Evolutionary conservation across 78 protist genomes (phyloP).

Genomic region (Dictyostelium capitatum): DNA sequence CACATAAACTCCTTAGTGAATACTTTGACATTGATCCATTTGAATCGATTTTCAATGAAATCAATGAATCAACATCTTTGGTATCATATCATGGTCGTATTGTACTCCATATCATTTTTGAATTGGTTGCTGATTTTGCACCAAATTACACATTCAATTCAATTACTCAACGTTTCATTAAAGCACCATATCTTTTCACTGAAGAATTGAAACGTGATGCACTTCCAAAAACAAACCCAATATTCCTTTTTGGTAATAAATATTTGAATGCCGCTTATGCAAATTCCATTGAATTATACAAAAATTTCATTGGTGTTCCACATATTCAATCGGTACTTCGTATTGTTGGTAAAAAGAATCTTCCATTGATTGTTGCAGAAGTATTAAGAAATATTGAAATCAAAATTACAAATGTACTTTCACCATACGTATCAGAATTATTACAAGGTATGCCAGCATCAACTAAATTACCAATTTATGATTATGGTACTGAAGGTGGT

Average conservation of each 20-base stretch:
- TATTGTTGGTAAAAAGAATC: slow-evolving; percentile 48
- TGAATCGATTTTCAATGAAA: slow-evolving; percentile 84
- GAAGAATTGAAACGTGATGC: slow-evolving; percentile 74
- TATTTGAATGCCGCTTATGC: slow-evolving; percentile 79
- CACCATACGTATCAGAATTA: slow-evolving; percentile 88
- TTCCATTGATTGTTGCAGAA: slow-evolving; percentile 77
- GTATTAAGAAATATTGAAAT: slow-evolving; percentile 67
- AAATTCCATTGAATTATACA: slow-evolving; percentile 40
- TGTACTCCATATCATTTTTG: slow-evolving; percentile 77
- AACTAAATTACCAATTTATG: slow-evolving; percentile 78
- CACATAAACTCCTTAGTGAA: slow-evolving; percentile 75
- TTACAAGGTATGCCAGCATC: slow-evolving; percentile 87
- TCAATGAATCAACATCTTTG: slow-evolving; percentile 85
- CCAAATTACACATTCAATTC: slow-evolving; percentile 87
- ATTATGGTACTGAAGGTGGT: slow-evolving; percentile 89
- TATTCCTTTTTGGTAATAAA: slow-evolving; percentile 83
- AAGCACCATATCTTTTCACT: slow-evolving; percentile 67
- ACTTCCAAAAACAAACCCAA: slow-evolving; percentile 56
- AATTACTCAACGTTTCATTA: slow-evolving; percentile 85
- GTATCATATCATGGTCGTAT: slow-evolving; percentile 89
- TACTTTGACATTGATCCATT: slow-evolving; percentile 84
- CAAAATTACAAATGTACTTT: slow-evolving; percentile 78
- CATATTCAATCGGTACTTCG: slow-evolving; percentile 64
- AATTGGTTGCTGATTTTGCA: slow-evolving; percentile 81
- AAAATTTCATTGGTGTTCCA: slow-evolving; percentile 66